Conservation (phyloP, 805 yeast species). For the Cyberlindnera samutprakarnensis region DNA sequence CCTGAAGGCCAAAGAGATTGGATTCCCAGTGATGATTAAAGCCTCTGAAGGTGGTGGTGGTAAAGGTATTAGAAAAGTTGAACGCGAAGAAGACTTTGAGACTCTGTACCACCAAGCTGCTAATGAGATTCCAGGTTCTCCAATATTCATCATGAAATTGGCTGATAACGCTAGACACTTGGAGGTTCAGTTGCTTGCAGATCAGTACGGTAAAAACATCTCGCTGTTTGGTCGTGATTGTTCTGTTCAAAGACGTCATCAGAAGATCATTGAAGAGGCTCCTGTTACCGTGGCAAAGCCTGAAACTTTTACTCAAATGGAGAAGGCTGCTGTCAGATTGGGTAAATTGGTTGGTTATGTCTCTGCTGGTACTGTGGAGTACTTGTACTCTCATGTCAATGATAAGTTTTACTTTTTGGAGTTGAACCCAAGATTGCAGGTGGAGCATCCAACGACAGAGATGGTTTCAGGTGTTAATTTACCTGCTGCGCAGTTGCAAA, state of each 20-base stretch:
- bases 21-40: conserved; percentile 98
- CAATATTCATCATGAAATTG: conserved; percentile 93
- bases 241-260: conserved; percentile 99
- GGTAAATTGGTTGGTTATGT: conserved; percentile 97
- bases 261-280: conserved; percentile 98
- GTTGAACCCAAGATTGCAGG: conserved; percentile 97
- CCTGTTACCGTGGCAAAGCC: conserved; percentile 92
- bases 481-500: conserved; percentile 97
- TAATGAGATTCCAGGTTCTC: conserved; percentile 97
- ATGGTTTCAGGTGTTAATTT: conserved; percentile 98
- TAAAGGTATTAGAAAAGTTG: conserved; percentile 98
- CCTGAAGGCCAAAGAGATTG: conserved; percentile 74
- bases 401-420: conserved; percentile 95
- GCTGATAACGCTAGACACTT: conserved; percentile 98
- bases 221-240: conserved; percentile 98
- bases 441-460: conserved; percentile 99
- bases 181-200: conserved; percentile 96
- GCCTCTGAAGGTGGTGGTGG: conserved; percentile 99
- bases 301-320: conserved; percentile 86
- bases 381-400: conserved; percentile 87
- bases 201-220: conserved; percentile 96
- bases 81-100: conserved; percentile 68
- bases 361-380: conserved; percentile 98
- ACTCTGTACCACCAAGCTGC: conserved; percentile 87
- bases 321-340: conserved; percentile 92